phyloP scores from a whole-genome alignment of 441 rosid genomes.

The Populus hybrid region DNA sequence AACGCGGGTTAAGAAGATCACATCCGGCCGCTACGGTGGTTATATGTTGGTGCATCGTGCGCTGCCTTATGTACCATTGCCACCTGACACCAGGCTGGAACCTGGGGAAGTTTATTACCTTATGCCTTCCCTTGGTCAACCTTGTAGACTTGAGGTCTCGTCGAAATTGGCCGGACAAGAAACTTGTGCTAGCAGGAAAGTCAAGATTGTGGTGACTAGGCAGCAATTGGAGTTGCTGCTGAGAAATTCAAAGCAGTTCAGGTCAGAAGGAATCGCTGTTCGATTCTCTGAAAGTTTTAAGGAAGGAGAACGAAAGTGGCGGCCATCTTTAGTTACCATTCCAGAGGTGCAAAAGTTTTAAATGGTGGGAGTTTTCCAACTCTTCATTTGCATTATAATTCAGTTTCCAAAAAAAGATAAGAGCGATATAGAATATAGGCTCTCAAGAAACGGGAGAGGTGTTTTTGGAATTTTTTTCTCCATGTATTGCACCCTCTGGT shows the following conservation, averaged over 20 bases:
- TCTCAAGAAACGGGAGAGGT: slow-evolving; percentile 7
- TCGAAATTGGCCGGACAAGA: slow-evolving; percentile 8
- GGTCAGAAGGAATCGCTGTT: slow-evolving; percentile 16
- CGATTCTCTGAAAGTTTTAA: slow-evolving; percentile 11
- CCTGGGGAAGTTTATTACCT: slow-evolving; percentile 26
- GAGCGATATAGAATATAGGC: not conserved
- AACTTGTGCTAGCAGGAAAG: slow-evolving; percentile 21
- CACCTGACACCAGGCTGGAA: slow-evolving; percentile 19
- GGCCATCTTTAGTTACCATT: slow-evolving; percentile 39
- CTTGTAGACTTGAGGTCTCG: not conserved
- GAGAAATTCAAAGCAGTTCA: slow-evolving; percentile 23
- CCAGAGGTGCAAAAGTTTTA: slow-evolving; percentile 29
- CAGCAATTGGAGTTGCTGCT: slow-evolving; percentile 34
- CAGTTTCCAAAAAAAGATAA: not conserved
- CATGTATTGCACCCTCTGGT: slow-evolving; percentile 4
- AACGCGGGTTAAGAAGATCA: slow-evolving; percentile 19
- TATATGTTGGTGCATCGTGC: slow-evolving; percentile 22
- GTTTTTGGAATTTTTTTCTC: slow-evolving; percentile 3
- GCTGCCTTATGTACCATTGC: slow-evolving; percentile 24
- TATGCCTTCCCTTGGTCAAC: slow-evolving; percentile 15
- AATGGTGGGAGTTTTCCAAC: not conserved
- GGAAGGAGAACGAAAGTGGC: slow-evolving; percentile 33
- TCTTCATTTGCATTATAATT: not conserved
- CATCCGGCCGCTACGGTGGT: slow-evolving; percentile 19
- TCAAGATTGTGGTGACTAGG: slow-evolving; percentile 37